phyloP scores from a whole-genome alignment of 805 yeast genomes.

The Hanseniaspora osmophila region DNA sequence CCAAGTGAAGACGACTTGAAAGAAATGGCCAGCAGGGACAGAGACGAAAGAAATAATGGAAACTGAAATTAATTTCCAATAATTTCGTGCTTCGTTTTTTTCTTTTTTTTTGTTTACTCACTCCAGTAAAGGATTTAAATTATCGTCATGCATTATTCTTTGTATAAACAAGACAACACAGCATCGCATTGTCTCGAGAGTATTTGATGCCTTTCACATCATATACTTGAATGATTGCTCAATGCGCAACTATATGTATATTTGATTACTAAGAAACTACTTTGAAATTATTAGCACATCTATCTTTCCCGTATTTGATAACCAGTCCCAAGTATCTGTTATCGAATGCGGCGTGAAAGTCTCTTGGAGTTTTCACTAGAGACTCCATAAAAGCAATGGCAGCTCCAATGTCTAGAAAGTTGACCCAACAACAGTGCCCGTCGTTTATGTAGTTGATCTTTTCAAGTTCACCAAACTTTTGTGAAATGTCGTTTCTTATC shows the following conservation, averaged over 20 bases:
- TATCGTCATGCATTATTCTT: background rate
- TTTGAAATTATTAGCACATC: constrained; percentile 50
- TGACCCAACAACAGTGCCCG: constrained; percentile 62
- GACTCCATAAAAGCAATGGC: constrained; percentile 53
- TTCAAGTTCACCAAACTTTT: constrained; percentile 52
- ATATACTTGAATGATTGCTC: too few species aligned
- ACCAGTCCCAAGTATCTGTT: constrained; percentile 39
- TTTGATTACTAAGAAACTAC: constrained; percentile 4
- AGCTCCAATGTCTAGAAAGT: constrained; percentile 46
- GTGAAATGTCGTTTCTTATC: constrained; percentile 44
- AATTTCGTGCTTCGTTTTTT: background rate
- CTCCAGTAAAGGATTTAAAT: background rate
- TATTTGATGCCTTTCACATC: too few species aligned
- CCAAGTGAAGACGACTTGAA: constrained; percentile 75
- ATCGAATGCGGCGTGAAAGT: constrained; percentile 27
- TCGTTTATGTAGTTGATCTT: constrained; percentile 61
- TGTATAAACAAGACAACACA: constrained; percentile 3
- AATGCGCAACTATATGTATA: too few species aligned
- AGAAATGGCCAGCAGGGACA: constrained; percentile 54
- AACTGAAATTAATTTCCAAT: too few species aligned
- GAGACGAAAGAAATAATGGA: constrained; percentile 39
- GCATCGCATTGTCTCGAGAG: constrained; percentile 1
- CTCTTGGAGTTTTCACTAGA: constrained; percentile 28
- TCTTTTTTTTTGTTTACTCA: background rate
- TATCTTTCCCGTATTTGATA: constrained; percentile 60